Conservation (phyloP, 176 grass and related monocot genomes). For the Secale cereale region DNA sequence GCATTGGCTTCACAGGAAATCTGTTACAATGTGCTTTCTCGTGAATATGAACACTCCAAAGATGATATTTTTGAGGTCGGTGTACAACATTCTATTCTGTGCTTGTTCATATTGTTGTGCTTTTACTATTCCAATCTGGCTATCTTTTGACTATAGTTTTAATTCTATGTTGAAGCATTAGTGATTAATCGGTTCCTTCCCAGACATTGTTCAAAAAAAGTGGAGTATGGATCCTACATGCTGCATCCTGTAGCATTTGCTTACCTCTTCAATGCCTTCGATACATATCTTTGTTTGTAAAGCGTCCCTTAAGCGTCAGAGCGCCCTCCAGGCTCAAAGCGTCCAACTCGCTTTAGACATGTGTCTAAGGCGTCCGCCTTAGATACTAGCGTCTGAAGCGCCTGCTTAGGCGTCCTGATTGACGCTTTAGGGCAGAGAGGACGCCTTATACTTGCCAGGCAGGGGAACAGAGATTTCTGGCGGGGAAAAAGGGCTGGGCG, state of each 20-base stretch:
- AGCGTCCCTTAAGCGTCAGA: too few relatives aligned
- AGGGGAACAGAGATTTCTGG: too few relatives aligned
- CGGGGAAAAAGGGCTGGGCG: too few relatives aligned
- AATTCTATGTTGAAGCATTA: constrained; percentile 3
- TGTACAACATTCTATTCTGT: constrained; percentile 17
- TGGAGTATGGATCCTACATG: constrained; percentile 5
- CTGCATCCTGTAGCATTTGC: constrained; percentile 10
- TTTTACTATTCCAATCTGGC: neutral
- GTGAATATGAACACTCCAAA: constrained; percentile 88
- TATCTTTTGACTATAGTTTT: constrained; percentile 7
- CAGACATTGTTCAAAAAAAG: neutral
- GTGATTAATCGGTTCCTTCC: constrained; percentile 1
- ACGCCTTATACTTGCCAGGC: too few relatives aligned
- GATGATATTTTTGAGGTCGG: constrained; percentile 79
- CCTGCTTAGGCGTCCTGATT: too few relatives aligned
- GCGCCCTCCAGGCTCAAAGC: too few relatives aligned
- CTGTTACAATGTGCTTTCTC: constrained; percentile 61
- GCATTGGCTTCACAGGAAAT: constrained; percentile 56
- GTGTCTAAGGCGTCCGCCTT: too few relatives aligned
- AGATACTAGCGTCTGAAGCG: too few relatives aligned
- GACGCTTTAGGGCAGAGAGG: too few relatives aligned
- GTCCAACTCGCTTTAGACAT: too few relatives aligned
- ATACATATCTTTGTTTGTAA: too few relatives aligned
- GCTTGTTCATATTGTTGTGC: constrained; percentile 21
- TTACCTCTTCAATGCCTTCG: neutral